Conservation (phyloP, 1,139 yeast genomes). For the Candida glucosophila region DNA sequence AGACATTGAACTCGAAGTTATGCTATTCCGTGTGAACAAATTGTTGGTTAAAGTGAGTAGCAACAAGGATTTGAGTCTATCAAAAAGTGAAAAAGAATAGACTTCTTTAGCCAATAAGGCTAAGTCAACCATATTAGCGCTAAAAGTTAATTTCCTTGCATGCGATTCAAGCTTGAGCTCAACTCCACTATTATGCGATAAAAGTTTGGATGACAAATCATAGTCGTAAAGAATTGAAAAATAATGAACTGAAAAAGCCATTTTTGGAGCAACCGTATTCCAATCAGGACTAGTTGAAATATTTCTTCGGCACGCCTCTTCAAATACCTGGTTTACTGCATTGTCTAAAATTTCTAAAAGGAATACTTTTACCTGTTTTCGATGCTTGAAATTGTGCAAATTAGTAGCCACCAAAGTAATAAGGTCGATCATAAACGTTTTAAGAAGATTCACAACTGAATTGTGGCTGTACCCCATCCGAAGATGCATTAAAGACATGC, state of each 20-base stretch:
- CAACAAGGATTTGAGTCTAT: conserved; percentile 22
- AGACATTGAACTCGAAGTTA: conserved; percentile 19
- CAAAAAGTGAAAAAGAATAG: conserved; percentile 5
- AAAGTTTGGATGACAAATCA: conserved; percentile 25
- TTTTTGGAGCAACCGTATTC: background rate
- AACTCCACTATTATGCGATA: conserved; percentile 13
- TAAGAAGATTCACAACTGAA: conserved; percentile 14
- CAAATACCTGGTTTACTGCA: conserved; percentile 4
- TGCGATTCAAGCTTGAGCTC: conserved; percentile 24
- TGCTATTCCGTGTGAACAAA: conserved; percentile 17
- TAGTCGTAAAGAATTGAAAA: conserved; percentile 29
- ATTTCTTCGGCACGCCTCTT: background rate
- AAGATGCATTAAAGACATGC: conserved; percentile 19
- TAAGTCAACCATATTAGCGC: conserved; percentile 11
- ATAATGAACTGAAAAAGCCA: conserved; percentile 14
- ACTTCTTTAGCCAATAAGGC: conserved; percentile 1
- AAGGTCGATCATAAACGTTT: conserved; percentile 22
- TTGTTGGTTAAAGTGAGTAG: conserved; percentile 23
- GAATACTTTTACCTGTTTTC: conserved; percentile 10
- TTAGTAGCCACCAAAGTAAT: conserved; percentile 23
- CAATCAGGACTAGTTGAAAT: background rate
- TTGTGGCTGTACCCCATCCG: conserved; percentile 9
- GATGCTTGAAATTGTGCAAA: conserved; percentile 20
- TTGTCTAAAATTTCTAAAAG: conserved; percentile 10
- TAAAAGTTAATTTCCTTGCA: conserved; percentile 28